These are phyloP conservation scores for Globisporangium cederbergense DNA, from an alignment of 352 stramenopile genomes.

Conservation along the genomic window DNA sequence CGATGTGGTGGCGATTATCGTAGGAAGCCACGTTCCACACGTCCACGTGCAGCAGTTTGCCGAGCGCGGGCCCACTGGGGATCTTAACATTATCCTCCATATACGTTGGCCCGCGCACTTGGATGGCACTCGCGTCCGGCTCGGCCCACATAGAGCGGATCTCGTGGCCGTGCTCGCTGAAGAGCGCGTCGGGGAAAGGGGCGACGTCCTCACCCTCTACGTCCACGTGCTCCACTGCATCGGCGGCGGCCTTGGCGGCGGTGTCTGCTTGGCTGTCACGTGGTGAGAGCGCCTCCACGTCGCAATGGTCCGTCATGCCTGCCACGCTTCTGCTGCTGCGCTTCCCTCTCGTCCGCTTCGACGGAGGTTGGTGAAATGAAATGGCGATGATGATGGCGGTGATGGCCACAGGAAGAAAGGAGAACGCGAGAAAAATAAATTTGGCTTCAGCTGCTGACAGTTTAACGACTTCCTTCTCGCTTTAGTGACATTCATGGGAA, in stretches of 20 bases:
- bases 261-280: constrained; percentile 11
- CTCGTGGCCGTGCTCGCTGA: constrained; percentile 26
- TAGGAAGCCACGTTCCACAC: constrained; percentile 45
- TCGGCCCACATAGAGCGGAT: constrained; percentile 64
- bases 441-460: neutral
- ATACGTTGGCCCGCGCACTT: constrained; percentile 57
- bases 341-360: neutral
- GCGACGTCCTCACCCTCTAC: constrained; percentile 18
- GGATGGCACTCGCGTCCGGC: constrained; percentile 41
- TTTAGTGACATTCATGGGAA: neutral
- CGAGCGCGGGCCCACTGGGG: constrained; percentile 34
- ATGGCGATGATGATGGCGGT: neutral
- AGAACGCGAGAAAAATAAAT: neutral
- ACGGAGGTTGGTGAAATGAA: neutral
- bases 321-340: neutral
- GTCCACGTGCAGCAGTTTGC: constrained; percentile 64
- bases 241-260: neutral
- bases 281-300: constrained; percentile 18
- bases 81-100: constrained; percentile 57
- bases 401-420: neutral
- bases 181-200: constrained; percentile 32
- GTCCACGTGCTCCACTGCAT: constrained; percentile 9
- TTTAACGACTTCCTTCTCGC: neutral
- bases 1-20: constrained; percentile 52
- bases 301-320: constrained; percentile 20